Conservation (phyloP, 352 stramenopile genomes). For the Globisporangium polare region DNA sequence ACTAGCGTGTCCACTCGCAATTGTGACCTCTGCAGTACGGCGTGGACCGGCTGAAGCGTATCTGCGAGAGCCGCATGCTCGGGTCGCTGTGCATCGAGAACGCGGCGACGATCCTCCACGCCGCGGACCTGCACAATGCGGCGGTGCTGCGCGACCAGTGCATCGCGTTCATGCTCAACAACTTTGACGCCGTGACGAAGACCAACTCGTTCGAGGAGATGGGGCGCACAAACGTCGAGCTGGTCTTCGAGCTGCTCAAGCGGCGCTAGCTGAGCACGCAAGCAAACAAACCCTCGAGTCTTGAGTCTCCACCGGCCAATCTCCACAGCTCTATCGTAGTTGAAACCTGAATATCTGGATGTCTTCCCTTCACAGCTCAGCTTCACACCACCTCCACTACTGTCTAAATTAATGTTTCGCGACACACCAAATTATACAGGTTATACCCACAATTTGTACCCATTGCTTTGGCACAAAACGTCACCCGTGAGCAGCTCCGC, state of each 20-base stretch:
- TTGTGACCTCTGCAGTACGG: slow-evolving; percentile 44
- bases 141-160: slow-evolving; percentile 91
- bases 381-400: neutral
- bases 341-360: neutral
- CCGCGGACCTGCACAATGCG: slow-evolving; percentile 94
- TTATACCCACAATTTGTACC: neutral
- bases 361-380: neutral
- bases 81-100: slow-evolving; percentile 95
- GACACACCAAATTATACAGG: neutral
- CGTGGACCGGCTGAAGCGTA: slow-evolving; percentile 86
- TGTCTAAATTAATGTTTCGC: neutral
- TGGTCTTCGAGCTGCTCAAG: slow-evolving; percentile 97
- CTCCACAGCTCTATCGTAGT: neutral
- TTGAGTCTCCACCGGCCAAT: neutral
- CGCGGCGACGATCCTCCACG: slow-evolving; percentile 95
- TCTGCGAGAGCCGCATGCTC: slow-evolving; percentile 96
- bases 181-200: slow-evolving; percentile 98
- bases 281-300: neutral
- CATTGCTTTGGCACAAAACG: neutral
- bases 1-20: neutral
- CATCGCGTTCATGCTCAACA: slow-evolving; percentile 95
- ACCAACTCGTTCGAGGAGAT: slow-evolving; percentile 98
- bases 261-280: slow-evolving; percentile 47
- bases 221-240: slow-evolving; percentile 96
- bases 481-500: no score